Base-by-base conservation (phyloP, 805 yeast genomes). In the Jamesozyma piceae region DNA sequence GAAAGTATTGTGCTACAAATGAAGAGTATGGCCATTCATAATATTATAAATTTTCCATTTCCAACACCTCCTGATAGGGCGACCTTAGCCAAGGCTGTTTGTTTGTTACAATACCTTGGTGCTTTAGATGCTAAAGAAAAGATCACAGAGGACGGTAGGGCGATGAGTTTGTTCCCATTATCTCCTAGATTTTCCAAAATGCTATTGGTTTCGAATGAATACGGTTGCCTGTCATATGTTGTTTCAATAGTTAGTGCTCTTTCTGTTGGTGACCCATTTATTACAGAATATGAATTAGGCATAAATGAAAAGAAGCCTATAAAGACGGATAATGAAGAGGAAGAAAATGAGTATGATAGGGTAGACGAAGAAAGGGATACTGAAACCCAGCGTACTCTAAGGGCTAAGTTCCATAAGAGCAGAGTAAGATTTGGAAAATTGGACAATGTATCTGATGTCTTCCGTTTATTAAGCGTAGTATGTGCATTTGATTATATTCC, bases 11-110 rank as follows among this genome's bases (percentile, higher is more conserved):
- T 92, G 0, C 65, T 92, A 52, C 83, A 83, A 38, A 92, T 92
- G 98, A 92, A 92, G 63, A 77, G 90, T 49, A 92, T 92, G 95
- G 97, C 96, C 2, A 89, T 92, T 47, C 92, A 85, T 58, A 84
- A 83, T 41, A 81, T 92, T 30, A 67, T 78, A 19, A 90, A 92
- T 55, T 92, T 92, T 68, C 98, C 98, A 29, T 92, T 92, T 65
- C 95, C 97, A 3, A 89, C 97, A 0, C 85, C 95, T 2, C 97
- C 97, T 0, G 83, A 80, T 40, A 65, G 81, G 42, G 37, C 39
- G 0, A 67, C 82, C 28, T 65, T 92, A 33, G 61, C 59, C 1
- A 76, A 72, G 43, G 94, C 96, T 0, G 80, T 86, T 47, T 72
- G 71, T 43, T 57, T 87, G 13, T 68, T 92, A 43, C 72, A 75